phyloP scores from a whole-genome alignment of 2,329 filamentous ascomycete species.

The Aureobasidium melanogenum region DNA sequence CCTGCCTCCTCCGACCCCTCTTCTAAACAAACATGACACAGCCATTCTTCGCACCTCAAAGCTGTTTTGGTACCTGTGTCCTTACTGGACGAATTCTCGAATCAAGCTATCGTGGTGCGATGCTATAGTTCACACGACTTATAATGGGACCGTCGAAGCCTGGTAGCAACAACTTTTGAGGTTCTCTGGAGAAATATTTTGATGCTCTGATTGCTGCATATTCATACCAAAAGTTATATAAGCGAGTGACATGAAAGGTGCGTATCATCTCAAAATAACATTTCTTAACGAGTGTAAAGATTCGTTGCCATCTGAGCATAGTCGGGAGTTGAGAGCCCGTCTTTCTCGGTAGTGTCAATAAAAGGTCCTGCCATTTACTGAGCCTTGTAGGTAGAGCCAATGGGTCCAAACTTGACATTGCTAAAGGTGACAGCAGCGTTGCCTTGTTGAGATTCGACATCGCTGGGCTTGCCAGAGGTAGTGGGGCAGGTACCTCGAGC shows the following conservation, averaged over 20 bases:
- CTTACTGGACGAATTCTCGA: no score
- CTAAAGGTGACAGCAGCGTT: slow-evolving; percentile 18
- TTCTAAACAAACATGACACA: neutral
- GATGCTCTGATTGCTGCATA: neutral
- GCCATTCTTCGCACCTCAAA: neutral
- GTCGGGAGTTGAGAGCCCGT: slow-evolving; percentile 1
- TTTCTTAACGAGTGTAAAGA: neutral
- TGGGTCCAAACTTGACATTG: slow-evolving; percentile 22
- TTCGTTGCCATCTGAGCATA: neutral
- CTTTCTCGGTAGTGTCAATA: neutral
- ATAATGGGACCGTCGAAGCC: no score
- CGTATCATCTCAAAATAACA: neutral
- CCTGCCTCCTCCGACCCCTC: neutral
- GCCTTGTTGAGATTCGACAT: slow-evolving; percentile 15
- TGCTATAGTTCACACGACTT: no score
- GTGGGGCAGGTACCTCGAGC: slow-evolving; percentile 19
- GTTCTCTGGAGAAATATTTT: no score
- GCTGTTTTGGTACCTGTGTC: neutral
- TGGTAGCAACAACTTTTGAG: no score
- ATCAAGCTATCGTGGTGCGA: no score
- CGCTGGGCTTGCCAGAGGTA: slow-evolving; percentile 16
- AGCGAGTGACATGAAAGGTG: neutral
- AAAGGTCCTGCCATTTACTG: neutral
- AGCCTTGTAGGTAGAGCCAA: slow-evolving; percentile 10
- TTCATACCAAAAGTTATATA: neutral